Percentiles rank a stretch among this genome's conserved stretches.
Conservation (phyloP, 1,284 basidiomycete genomes). For the Stygiomarasmius scandens region DNA sequence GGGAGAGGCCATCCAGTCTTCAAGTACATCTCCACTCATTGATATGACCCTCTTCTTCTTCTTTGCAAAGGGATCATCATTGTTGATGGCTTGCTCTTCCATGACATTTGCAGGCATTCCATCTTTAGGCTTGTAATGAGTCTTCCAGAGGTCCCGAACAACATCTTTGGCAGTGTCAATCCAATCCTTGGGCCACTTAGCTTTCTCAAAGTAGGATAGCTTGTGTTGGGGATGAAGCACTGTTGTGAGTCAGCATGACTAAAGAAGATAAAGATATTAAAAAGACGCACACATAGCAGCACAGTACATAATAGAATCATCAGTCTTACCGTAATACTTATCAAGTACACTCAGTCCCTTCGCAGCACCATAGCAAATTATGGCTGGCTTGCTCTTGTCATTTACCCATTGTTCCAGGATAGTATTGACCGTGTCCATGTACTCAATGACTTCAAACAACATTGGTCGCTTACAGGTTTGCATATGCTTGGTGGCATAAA, state of each 20-base stretch:
- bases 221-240: conserved; percentile 15
- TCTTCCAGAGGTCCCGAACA: conserved; percentile 7
- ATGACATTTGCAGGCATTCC: too few relatives aligned
- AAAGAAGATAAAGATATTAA: not conserved
- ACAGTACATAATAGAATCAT: conserved; percentile 19
- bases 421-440: conserved; percentile 13
- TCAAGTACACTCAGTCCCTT: conserved; percentile 14
- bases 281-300: conserved; percentile 19
- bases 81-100: not conserved
- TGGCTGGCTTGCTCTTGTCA: not conserved
- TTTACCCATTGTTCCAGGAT: conserved; percentile 10
- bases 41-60: too few relatives aligned
- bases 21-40: too few relatives aligned
- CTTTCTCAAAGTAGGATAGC: conserved; percentile 12
- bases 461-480: too few relatives aligned
- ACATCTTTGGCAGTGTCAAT: conserved; percentile 12
- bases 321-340: conserved; percentile 24
- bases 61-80: too few relatives aligned
- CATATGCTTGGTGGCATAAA: too few relatives aligned
- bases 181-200: conserved; percentile 14
- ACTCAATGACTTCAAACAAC: conserved; percentile 12
- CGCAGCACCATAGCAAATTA: conserved; percentile 11
- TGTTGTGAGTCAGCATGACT: not conserved
- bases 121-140: conserved; percentile 8
- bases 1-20: too few relatives aligned